A percentile compares a stretch with the other conserved stretches of the same genome.
phyloP scores from a whole-genome alignment of 345 rosid species.

The Salix udensis region DNA sequence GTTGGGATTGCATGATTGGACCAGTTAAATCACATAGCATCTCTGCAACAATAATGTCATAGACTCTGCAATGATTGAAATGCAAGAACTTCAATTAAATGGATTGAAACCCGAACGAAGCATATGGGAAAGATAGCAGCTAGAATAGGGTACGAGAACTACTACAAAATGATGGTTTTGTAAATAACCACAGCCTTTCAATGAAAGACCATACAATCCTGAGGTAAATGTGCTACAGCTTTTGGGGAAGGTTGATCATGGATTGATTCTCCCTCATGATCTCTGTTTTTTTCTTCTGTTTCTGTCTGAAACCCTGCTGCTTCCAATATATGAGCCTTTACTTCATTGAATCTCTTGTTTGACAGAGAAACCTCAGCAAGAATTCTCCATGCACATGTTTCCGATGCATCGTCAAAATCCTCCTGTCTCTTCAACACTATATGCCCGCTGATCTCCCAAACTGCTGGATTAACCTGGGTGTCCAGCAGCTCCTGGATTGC shows the following conservation, averaged over 20 bases:
- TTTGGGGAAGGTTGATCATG: conserved; percentile 4
- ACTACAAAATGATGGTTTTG: no score
- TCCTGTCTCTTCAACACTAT: conserved; percentile 86
- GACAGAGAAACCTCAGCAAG: conserved; percentile 88
- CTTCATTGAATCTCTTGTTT: conserved; percentile 73
- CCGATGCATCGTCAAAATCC: conserved; percentile 83
- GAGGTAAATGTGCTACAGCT: conserved; percentile 6
- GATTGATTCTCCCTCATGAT: conserved; percentile 14
- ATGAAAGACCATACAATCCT: conserved; percentile 16
- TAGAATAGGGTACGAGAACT: no score
- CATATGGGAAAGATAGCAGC: no score
- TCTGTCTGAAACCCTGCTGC: conserved; percentile 27
- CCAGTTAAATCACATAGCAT: no score
- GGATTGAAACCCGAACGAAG: no score
- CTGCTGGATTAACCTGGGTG: conserved; percentile 95
- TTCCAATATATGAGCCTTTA: conserved; percentile 53
- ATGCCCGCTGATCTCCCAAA: conserved; percentile 96
- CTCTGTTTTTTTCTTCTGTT: not conserved
- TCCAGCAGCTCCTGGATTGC: conserved; percentile 69
- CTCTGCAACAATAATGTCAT: no score
- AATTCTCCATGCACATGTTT: conserved; percentile 83
- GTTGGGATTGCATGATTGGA: no score
- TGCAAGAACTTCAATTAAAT: no score
- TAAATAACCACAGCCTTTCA: not conserved
- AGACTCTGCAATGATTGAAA: no score